Conservation (phyloP, 129 eudicot genomes). For the Ambrosia artemisiifolia region DNA sequence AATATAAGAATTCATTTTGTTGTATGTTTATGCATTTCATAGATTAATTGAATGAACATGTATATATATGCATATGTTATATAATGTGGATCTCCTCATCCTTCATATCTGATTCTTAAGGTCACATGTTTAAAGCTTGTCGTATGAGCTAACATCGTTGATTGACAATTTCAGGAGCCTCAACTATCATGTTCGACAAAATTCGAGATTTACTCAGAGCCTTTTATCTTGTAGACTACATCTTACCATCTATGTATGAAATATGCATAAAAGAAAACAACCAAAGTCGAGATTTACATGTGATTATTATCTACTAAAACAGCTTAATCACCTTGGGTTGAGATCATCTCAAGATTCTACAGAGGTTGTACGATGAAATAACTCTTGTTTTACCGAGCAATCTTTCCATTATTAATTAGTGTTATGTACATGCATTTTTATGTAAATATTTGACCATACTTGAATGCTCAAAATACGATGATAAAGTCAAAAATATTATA, state of each 20-base stretch:
- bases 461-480: too few species aligned
- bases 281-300: neutral
- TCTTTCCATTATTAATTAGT: neutral
- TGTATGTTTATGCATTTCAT: too few species aligned
- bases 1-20: too few species aligned
- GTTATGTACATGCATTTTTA: neutral
- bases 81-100: too few species aligned
- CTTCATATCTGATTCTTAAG: neutral
- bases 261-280: neutral
- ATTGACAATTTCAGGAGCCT: constrained; percentile 51
- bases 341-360: neutral
- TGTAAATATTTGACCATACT: too few species aligned
- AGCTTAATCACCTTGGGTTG: neutral
- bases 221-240: constrained; percentile 29
- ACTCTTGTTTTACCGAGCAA: constrained; percentile 9
- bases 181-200: constrained; percentile 48
- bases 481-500: too few species aligned
- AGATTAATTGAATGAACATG: too few species aligned
- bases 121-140: constrained; percentile 8
- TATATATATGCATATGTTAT: too few species aligned
- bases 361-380: neutral
- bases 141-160: neutral
- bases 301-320: neutral
- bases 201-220: constrained; percentile 57
- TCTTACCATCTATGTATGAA: constrained; percentile 5